Evolutionary conservation across 2,329 filamentous ascomycete genomes (phyloP).

Genomic region (Talaromyces rugulosus): DNA sequence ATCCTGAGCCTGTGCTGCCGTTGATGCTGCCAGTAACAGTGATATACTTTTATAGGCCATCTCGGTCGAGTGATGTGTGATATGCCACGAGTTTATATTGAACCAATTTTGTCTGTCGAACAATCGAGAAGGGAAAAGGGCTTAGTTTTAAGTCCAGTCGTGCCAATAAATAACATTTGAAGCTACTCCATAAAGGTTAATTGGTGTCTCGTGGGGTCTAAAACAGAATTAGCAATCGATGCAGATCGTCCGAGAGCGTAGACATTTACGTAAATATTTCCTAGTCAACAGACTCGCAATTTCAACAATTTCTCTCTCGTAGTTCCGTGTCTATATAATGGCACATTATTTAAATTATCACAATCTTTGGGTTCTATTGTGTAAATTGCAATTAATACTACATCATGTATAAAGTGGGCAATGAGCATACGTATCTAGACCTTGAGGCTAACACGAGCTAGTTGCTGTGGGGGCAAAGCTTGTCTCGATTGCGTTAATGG

Average conservation of each 20-base stretch:
- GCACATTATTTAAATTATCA: background rate
- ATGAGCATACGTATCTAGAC: background rate
- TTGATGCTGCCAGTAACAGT: background rate
- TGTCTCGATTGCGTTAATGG: background rate
- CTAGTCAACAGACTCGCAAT: background rate
- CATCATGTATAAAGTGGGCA: background rate
- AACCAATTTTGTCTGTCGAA: background rate
- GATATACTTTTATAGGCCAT: background rate
- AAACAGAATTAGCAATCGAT: background rate
- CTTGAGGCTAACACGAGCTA: background rate
- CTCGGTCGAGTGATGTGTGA: background rate
- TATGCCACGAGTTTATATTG: background rate
- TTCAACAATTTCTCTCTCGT: background rate
- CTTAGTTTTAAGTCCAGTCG: background rate
- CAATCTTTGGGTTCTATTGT: background rate
- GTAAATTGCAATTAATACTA: no score
- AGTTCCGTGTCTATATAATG: background rate
- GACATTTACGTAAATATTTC: background rate
- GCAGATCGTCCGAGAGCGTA: background rate
- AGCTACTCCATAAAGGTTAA: background rate
- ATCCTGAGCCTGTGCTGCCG: background rate
- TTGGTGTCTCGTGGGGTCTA: background rate
- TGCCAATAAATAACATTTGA: background rate
- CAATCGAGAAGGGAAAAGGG: background rate
- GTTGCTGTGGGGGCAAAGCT: background rate